Percentiles rank a stretch among this genome's conserved stretches.
phyloP scores from a whole-genome alignment of 1,139 yeast species.

The Debaryomycetaceae sp. region DNA sequence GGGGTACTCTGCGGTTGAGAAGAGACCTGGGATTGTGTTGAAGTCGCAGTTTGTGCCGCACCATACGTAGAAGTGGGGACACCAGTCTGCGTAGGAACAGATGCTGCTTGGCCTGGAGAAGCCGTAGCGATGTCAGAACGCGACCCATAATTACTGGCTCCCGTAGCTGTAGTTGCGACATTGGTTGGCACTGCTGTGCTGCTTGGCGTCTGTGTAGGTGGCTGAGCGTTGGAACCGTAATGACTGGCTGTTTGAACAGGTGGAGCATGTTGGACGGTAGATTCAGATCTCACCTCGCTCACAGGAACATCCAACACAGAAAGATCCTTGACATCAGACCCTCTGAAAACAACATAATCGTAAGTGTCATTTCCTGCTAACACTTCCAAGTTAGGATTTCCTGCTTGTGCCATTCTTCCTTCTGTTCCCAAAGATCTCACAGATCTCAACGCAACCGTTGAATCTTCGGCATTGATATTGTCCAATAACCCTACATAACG shows the following conservation, averaged over 20 bases:
- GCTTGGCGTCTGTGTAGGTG: slow-evolving; percentile 8
- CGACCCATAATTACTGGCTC: slow-evolving; percentile 4
- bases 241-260: slow-evolving; percentile 11
- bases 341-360: slow-evolving; percentile 83
- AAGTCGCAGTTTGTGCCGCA: background rate
- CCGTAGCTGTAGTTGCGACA: slow-evolving; percentile 6
- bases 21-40: slow-evolving; percentile 1
- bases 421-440: slow-evolving; percentile 93
- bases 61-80: background rate
- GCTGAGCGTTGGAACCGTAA: slow-evolving; percentile 22
- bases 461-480: slow-evolving; percentile 84
- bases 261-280: slow-evolving; percentile 11
- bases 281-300: slow-evolving; percentile 48
- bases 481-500: slow-evolving; percentile 86
- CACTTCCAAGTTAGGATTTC: slow-evolving; percentile 69
- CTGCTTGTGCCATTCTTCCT: slow-evolving; percentile 63
- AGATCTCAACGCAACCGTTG: slow-evolving; percentile 80
- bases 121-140: background rate
- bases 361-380: slow-evolving; percentile 71
- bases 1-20: slow-evolving; percentile 5
- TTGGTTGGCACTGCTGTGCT: slow-evolving; percentile 9
- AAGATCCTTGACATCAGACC: slow-evolving; percentile 89
- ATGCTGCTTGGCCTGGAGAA: slow-evolving; percentile 1
- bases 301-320: slow-evolving; percentile 71
- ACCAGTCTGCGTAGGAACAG: background rate